Evolutionary conservation across 2,329 filamentous ascomycete genomes (phyloP), one percentile per base, ranked within the genome.

Genomic region (Annulohypoxylon truncatum): DNA sequence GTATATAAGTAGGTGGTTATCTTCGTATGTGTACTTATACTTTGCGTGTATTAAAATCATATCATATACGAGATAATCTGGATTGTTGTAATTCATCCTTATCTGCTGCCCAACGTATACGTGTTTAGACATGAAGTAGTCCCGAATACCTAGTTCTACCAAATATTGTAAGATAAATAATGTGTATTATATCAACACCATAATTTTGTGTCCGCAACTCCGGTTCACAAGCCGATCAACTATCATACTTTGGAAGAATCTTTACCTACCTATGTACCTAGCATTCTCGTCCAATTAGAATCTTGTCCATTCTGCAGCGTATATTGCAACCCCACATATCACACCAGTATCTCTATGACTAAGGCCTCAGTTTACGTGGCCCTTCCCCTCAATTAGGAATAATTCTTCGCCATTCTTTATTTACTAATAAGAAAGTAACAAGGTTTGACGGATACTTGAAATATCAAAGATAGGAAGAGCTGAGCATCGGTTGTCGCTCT

Each of bases 1-100:
- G 28, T 55, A 46, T 24, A 33, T 33, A 55, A n/a, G n/a, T n/a
- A n/a, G n/a, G n/a, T n/a, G n/a, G 26, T 55, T 55, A 31, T 42
- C n/a, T 55, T 33, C 40, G 40, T 46, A 12, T 46, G 38, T 55
- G 46, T 55, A n/a, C n/a, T n/a, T n/a, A 55, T 55, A 55, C 4
- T 51, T 51, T 12, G 4, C 15, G 3, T 20, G 8, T 22, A 22
- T 42, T 42, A 4, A 42, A 6, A 6, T 20, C 8, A n/a, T 40
- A 18, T 18, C n/a, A n/a, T n/a, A n/a, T n/a, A n/a, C n/a, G n/a
- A n/a, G n/a, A n/a, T n/a, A n/a, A n/a, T n/a, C n/a, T n/a, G n/a
- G n/a, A n/a, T n/a, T 7, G 26, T 7, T 7, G 7, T 28, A 28
- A 33, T 33, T 10, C 12, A 10, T 3, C 12, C 12, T 33, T 33